These are phyloP conservation scores for Diaporthe ampelina DNA, from an alignment of 2,329 filamentous ascomycete species.

Conservation along the genomic window DNA sequence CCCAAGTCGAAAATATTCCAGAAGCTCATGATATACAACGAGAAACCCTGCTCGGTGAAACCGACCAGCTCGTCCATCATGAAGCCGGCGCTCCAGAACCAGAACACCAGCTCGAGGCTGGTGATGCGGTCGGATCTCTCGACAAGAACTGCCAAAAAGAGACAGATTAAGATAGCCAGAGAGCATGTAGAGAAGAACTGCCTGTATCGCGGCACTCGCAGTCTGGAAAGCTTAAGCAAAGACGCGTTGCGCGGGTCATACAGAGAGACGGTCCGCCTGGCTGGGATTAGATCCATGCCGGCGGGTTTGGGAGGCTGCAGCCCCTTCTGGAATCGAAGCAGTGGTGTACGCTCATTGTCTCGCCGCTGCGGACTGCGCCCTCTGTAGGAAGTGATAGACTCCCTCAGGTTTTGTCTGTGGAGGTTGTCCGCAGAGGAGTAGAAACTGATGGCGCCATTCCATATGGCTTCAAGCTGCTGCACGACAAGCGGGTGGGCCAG, in stretches of 20 bases:
- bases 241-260: conserved; percentile 94
- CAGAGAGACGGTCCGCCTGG: conserved; percentile 82
- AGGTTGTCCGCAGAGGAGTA: conserved; percentile 89
- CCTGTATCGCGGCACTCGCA: conserved; percentile 91
- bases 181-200: conserved; percentile 92
- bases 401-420: conserved; percentile 70
- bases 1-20: conserved; percentile 97
- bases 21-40: conserved; percentile 96
- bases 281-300: conserved; percentile 47
- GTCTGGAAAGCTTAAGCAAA: conserved; percentile 88
- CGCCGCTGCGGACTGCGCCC: conserved; percentile 49
- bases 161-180: conserved; percentile 84
- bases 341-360: conserved; percentile 62
- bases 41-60: conserved; percentile 97
- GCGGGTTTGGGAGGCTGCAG: conserved; percentile 49
- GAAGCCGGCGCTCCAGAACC: conserved; percentile 98
- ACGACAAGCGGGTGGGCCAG: conserved; percentile 92
- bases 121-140: conserved; percentile 86
- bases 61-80: conserved; percentile 97
- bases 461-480: conserved; percentile 96
- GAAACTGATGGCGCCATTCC: conserved; percentile 96
- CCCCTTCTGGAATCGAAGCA: conserved; percentile 58
- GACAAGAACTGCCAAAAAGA: conserved; percentile 87
- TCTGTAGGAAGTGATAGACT: conserved; percentile 30
- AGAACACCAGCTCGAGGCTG: conserved; percentile 88